Percentiles rank a stretch among this genome's conserved stretches.
These are phyloP conservation scores for Yamadazyma scolyti DNA, from an alignment of 805 yeast species.

Conservation along the genomic window DNA sequence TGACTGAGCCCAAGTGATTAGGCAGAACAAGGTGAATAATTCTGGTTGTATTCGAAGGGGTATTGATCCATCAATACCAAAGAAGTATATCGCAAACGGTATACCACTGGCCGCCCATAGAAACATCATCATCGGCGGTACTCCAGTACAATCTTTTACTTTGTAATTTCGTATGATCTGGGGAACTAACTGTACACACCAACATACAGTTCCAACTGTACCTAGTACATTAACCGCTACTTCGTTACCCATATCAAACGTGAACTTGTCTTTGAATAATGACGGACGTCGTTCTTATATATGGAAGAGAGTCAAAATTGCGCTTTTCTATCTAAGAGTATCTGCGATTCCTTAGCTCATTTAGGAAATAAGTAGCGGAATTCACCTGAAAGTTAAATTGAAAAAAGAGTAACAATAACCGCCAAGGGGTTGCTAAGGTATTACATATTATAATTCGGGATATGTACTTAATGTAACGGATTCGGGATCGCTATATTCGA, in stretches of 20 bases:
- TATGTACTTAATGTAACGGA: too few relatives aligned
- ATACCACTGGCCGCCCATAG: slow-evolving; percentile 75
- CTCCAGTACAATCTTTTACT: slow-evolving; percentile 77
- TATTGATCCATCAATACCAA: slow-evolving; percentile 64
- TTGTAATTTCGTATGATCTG: slow-evolving; percentile 74
- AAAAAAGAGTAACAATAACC: too few relatives aligned
- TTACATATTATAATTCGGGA: too few relatives aligned
- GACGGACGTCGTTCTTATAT: too few relatives aligned
- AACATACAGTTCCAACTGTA: slow-evolving; percentile 83
- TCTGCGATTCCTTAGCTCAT: too few relatives aligned
- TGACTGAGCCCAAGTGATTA: slow-evolving; percentile 60
- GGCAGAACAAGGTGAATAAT: slow-evolving; percentile 67
- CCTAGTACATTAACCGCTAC: slow-evolving; percentile 74
- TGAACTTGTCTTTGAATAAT: too few relatives aligned
- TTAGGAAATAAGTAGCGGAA: too few relatives aligned
- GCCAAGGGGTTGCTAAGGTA: too few relatives aligned
- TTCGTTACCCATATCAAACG: slow-evolving; percentile 11
- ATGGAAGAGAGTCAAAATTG: too few relatives aligned
- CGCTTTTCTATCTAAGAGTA: too few relatives aligned
- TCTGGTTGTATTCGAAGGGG: slow-evolving; percentile 88
- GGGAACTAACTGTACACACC: slow-evolving; percentile 91
- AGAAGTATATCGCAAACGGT: slow-evolving; percentile 83
- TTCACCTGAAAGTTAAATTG: too few relatives aligned
- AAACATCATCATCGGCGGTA: slow-evolving; percentile 85
- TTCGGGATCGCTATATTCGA: slow-evolving; percentile 38